A percentile compares a stretch with the other conserved stretches of the same genome.
These are phyloP conservation scores for Nicotiana undulata DNA, from an alignment of 257 asterid species.

Conservation along the genomic window DNA sequence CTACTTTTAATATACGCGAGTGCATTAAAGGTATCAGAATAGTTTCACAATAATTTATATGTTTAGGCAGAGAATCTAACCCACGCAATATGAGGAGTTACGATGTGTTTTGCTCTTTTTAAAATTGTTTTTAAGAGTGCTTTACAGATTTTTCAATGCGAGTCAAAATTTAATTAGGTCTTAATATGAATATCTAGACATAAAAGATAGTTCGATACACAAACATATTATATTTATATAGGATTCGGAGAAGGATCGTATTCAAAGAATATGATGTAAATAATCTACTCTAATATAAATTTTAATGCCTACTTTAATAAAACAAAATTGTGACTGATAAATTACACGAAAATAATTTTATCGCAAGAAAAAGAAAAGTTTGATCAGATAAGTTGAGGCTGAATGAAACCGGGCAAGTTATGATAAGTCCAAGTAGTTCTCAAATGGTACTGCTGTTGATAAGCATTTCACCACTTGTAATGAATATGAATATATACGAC, in stretches of 20 bases:
- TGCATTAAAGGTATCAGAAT: not conserved
- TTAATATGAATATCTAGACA: no score
- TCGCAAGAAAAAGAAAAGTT: no score
- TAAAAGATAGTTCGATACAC: rapidly evolving
- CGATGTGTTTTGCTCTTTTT: no score
- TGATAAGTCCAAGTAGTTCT: not conserved
- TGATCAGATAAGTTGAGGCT: not conserved
- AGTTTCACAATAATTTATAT: no score
- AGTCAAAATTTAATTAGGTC: no score
- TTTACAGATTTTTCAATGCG: no score
- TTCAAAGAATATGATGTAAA: rapidly evolving
- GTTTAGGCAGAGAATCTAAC: not conserved
- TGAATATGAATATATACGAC: no score
- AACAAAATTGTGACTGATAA: rapidly evolving
- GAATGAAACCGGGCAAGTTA: not conserved
- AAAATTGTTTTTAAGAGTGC: no score
- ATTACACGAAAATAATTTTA: no score
- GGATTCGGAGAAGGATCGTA: rapidly evolving
- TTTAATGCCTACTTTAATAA: rapidly evolving
- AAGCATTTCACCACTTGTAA: not conserved
- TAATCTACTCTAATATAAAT: no score
- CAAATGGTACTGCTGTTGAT: not conserved
- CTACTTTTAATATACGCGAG: no score
- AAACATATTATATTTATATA: no score
- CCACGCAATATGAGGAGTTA: not conserved